phyloP scores from a whole-genome alignment of 495 filamentous ascomycete species.

The Podospora appendiculata region DNA sequence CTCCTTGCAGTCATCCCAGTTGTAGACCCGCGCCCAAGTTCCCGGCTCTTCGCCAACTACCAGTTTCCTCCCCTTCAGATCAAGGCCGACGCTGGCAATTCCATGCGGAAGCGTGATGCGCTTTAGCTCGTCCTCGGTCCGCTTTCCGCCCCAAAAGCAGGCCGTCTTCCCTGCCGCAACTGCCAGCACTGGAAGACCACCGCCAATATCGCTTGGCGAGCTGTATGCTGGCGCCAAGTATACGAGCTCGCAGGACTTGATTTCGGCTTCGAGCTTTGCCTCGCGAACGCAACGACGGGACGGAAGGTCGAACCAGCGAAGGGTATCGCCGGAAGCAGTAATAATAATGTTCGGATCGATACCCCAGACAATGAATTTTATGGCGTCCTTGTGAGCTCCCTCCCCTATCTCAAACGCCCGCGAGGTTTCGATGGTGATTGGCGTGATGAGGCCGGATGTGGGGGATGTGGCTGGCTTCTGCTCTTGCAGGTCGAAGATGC shows the following conservation, averaged over 20 bases:
- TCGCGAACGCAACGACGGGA: constrained; percentile 62
- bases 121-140: constrained; percentile 66
- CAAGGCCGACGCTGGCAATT: constrained; percentile 81
- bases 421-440: constrained; percentile 36
- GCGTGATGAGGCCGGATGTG: constrained; percentile 12
- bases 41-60: constrained; percentile 82
- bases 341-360: constrained; percentile 77
- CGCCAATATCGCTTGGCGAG: constrained; percentile 40
- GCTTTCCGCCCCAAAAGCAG: constrained; percentile 81
- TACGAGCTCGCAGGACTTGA: constrained; percentile 87
- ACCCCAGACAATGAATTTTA: constrained; percentile 93
- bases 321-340: constrained; percentile 81
- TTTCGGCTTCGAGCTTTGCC: constrained; percentile 66
- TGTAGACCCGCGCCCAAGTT: constrained; percentile 91
- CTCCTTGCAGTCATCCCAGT: constrained; percentile 73
- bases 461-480: constrained; percentile 19
- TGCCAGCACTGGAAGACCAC: constrained; percentile 46
- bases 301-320: constrained; percentile 92
- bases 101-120: constrained; percentile 67
- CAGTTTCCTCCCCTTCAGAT: constrained; percentile 70
- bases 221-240: constrained; percentile 35
- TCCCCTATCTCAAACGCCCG: constrained; percentile 77
- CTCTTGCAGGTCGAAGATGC: constrained; percentile 79
- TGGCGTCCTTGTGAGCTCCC: constrained; percentile 73
- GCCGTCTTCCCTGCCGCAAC: constrained; percentile 81